Evolutionary conservation across 179 eudicot species (phyloP).

Genomic region (Heliamphora pulchella): DNA sequence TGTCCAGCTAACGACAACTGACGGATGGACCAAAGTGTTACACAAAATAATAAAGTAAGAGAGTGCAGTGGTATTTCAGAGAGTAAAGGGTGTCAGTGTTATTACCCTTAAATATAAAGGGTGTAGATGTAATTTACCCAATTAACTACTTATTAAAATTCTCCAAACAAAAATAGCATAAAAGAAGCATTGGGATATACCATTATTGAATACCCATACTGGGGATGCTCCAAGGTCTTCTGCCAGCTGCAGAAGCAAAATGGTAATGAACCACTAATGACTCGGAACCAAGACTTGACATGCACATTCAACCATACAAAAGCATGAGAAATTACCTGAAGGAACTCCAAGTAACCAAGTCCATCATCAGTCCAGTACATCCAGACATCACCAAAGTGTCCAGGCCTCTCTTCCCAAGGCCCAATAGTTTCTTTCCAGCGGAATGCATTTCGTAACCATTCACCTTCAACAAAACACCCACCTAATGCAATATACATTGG

Average conservation of each 20-base stretch:
- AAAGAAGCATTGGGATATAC: conserved; percentile 26
- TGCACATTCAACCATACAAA: background rate
- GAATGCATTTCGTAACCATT: conserved; percentile 69
- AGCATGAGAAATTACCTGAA: conserved; percentile 45
- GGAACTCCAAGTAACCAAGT: conserved; percentile 85
- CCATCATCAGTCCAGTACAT: conserved; percentile 97
- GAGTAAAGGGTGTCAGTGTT: too few species aligned
- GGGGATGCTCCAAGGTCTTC: conserved; percentile 90
- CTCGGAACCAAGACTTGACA: background rate
- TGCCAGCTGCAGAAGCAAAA: conserved; percentile 48
- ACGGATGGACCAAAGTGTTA: too few species aligned
- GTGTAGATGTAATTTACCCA: too few species aligned
- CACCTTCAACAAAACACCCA: conserved; percentile 97
- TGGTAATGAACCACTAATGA: background rate
- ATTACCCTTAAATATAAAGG: too few species aligned
- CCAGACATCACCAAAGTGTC: conserved; percentile 96
- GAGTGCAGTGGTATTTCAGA: too few species aligned
- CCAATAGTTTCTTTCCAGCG: conserved; percentile 89
- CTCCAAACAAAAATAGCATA: too few species aligned
- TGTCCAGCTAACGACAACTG: too few species aligned
- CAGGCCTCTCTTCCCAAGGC: conserved; percentile 88
- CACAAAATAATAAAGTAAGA: too few species aligned
- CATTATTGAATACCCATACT: conserved; percentile 84
- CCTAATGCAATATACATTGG: conserved; percentile 35
- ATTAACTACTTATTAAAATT: too few species aligned